phyloP scores from a whole-genome alignment of 306 rosid genomes.

The Rosa persica region DNA sequence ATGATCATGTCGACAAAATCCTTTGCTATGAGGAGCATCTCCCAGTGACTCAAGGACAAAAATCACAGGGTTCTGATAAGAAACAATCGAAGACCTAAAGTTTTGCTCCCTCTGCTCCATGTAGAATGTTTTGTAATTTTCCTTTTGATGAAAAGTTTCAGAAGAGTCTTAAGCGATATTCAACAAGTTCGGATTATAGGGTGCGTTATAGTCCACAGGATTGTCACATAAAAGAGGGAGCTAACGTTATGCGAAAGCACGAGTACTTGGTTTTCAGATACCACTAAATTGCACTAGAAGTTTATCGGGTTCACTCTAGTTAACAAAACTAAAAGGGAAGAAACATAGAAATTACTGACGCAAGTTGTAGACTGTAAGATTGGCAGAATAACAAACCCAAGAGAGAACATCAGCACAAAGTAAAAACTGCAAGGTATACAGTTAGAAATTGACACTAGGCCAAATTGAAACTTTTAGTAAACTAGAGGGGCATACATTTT shows the following conservation, averaged over 20 bases:
- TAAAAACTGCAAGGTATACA: background rate
- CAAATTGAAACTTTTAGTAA: background rate
- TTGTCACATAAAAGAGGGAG: background rate
- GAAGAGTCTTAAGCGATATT: background rate
- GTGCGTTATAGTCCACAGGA: background rate
- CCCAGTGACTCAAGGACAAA: background rate
- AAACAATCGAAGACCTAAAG: background rate
- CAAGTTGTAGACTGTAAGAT: background rate
- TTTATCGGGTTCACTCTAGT: background rate
- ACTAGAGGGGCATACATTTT: background rate
- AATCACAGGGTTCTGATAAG: background rate
- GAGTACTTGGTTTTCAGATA: background rate
- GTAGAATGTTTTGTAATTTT: background rate
- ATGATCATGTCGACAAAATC: background rate
- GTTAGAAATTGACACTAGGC: background rate
- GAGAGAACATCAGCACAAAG: background rate
- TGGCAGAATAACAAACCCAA: background rate
- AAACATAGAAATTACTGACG: background rate
- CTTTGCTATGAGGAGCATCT: background rate
- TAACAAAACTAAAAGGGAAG: background rate
- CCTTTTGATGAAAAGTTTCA: background rate
- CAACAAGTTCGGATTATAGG: background rate
- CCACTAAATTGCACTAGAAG: background rate
- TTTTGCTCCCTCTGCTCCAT: background rate
- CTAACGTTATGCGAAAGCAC: background rate